Evolutionary conservation across 2,329 filamentous ascomycete species (phyloP).

Genomic region (Aspergillus caelatus): DNA sequence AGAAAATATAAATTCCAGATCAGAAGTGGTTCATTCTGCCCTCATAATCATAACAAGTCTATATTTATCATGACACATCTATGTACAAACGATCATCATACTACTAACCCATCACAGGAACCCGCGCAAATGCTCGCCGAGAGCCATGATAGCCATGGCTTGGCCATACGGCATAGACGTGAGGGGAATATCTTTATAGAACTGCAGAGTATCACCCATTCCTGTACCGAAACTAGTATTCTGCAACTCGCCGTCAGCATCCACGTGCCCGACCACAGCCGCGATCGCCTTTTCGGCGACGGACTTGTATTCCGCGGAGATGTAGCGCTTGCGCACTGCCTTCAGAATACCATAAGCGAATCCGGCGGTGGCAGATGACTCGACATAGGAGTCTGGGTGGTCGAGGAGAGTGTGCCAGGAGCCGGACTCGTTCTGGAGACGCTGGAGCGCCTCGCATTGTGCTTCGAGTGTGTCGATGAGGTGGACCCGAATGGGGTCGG

Average conservation of each 20-base stretch:
- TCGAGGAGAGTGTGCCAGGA: constrained; percentile 78
- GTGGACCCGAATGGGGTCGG: constrained; percentile 62
- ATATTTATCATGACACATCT: neutral
- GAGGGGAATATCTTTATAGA: constrained; percentile 74
- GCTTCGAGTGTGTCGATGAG: constrained; percentile 61
- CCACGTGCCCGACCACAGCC: constrained; percentile 69
- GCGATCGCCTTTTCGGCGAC: constrained; percentile 67
- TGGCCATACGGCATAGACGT: constrained; percentile 86
- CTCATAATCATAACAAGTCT: neutral
- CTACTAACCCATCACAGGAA: constrained; percentile 7
- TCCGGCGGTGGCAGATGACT: constrained; percentile 77
- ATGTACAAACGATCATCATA: constrained; percentile 5
- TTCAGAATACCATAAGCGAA: constrained; percentile 82
- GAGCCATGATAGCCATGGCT: constrained; percentile 80
- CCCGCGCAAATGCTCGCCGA: constrained; percentile 70
- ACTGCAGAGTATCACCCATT: constrained; percentile 73
- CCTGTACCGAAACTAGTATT: constrained; percentile 78
- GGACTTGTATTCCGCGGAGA: constrained; percentile 62
- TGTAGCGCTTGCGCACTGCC: constrained; percentile 69
- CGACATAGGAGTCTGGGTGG: constrained; percentile 71
- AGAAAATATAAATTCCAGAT: neutral
- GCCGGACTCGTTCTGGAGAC: constrained; percentile 63
- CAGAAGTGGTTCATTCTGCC: neutral
- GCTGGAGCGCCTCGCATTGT: constrained; percentile 67
- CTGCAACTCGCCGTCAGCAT: constrained; percentile 67